Evolutionary conservation across 305 asterid species (phyloP), one percentile per base, ranked within the genome.

Genomic region (Plantago coronopus): DNA sequence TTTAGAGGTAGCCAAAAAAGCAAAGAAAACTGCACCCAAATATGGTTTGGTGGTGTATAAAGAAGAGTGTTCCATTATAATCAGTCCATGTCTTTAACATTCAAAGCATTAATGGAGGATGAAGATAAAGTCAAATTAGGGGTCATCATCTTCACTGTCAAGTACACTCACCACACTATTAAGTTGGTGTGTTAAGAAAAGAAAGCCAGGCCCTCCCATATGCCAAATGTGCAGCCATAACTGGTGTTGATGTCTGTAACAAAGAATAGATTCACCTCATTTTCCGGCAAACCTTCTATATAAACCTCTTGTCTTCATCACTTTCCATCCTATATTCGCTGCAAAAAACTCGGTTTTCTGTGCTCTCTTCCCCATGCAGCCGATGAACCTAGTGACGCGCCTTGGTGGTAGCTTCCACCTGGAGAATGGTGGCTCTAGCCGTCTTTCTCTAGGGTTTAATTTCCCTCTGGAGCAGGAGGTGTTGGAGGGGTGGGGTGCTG

Each of bases 91-190:
- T 2, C 2, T 7, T 17, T 0, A 16, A 45, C 3, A 43, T 43
- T 17, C 29, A 27, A 10, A 50, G 13, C 57, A 23, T 14, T 51
- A 51, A 51, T 51, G 57, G 8, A 4, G 19, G 17, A 22, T 51
- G 57, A 1, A 51, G 57, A 51, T 51, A 23, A 51, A 51, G 57
- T 51, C 57, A 51, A 51, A 51, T 23, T 51, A 51, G 29, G 57
- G 29, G 57, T 51, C 57, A 51, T 34, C 14, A 8, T 3, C 8
- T 7, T 50, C 34, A 50, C 27, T 21, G 56, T 29, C 57, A 29
- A 51, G 38, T 51, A 51, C 29, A 21, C 57, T 51, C 23, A 34
- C 7, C 29, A 21, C 57, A 21, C 38, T 31, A 21, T 17, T 50
- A 29, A 22, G 57, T 22, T 51, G 38, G 57, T 51, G 8, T 3